Evolutionary conservation across 2,329 filamentous ascomycete genomes (phyloP), one percentile per base, ranked within the genome.

Genomic region (Beauveria australis): DNA sequence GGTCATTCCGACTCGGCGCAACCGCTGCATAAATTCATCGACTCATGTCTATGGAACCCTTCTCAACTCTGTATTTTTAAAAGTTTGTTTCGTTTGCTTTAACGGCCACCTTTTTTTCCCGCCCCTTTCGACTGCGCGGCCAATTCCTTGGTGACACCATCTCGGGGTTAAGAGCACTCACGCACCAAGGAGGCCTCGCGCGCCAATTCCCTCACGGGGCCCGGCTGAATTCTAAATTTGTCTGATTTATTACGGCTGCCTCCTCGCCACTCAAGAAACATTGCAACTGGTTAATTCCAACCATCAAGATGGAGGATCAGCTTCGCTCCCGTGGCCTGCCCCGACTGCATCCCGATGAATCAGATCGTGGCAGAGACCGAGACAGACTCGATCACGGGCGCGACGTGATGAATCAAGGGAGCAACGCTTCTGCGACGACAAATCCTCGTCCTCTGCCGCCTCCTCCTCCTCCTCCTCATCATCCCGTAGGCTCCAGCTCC

Each of bases 361-460:
- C 30, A 43, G 22, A 58, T 51, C 46, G 47, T 51, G 56, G 40
- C 55, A 63, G 65, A 49, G 40, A 52, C 47, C 37, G 24, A 46
- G 48, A 54, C 58, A 54, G 41, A 40, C 68, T 72, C 63, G 69
- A 69, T 66, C 74, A 74, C 54, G 72, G 74, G 66, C 79, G 77
- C 76, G 78, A 81, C 71, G 76, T 79, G 66, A 72, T 78, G 70
- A 77, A 75, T 67, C 73, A 74, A 67, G 67, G 66, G 63, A 62
- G 66, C 67, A 53, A 33, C 49, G 30, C 7, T 19, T 22, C 48
- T 51, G 48, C 48, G 48, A 51, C 48, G 30, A 37, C 33, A 37
- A 37, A 37, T 5, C 12, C 33, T 37, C 33, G 12, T 37, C 33
- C 33, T 14, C 33, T 12, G 33, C 33, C 33, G 0, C 33, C 33